These are phyloP conservation scores for Eucalyptus curtisii DNA, from an alignment of 345 rosid genomes.

Conservation along the genomic window DNA sequence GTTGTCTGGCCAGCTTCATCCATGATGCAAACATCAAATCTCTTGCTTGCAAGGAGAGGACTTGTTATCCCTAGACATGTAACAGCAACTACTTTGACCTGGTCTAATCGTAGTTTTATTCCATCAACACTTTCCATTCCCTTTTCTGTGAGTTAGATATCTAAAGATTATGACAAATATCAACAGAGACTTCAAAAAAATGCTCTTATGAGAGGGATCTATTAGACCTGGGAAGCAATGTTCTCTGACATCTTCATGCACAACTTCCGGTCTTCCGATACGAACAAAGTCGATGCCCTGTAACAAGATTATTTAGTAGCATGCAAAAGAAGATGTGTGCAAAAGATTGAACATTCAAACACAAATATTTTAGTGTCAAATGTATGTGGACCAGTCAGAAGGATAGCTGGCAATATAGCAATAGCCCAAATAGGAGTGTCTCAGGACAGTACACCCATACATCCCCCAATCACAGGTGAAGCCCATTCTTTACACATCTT, in stretches of 20 bases:
- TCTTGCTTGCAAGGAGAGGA: constrained; percentile 78
- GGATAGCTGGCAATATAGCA: neutral
- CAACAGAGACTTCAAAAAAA: neutral
- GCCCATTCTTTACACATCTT: neutral
- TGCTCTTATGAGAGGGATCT: neutral
- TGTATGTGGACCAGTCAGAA: neutral
- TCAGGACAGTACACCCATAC: neutral
- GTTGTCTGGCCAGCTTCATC: constrained; percentile 99
- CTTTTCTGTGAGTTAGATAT: constrained; percentile 27
- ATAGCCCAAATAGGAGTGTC: neutral
- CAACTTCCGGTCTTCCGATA: constrained; percentile 81
- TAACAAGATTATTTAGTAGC: neutral
- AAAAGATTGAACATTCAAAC: neutral
- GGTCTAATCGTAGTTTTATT: constrained; percentile 52
- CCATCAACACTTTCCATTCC: constrained; percentile 45
- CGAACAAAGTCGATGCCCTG: constrained; percentile 87
- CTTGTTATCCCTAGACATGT: constrained; percentile 87
- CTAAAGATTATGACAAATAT: neutral
- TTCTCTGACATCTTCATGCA: constrained; percentile 65
- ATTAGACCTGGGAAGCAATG: constrained; percentile 68
- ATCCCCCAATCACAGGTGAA: neutral
- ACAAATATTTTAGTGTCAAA: neutral
- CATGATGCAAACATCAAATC: constrained; percentile 87
- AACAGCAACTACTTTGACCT: constrained; percentile 87
- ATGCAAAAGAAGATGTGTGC: neutral